Base-by-base conservation (phyloP, 345 rosid species). In the Leavenworthia alabamica region DNA sequence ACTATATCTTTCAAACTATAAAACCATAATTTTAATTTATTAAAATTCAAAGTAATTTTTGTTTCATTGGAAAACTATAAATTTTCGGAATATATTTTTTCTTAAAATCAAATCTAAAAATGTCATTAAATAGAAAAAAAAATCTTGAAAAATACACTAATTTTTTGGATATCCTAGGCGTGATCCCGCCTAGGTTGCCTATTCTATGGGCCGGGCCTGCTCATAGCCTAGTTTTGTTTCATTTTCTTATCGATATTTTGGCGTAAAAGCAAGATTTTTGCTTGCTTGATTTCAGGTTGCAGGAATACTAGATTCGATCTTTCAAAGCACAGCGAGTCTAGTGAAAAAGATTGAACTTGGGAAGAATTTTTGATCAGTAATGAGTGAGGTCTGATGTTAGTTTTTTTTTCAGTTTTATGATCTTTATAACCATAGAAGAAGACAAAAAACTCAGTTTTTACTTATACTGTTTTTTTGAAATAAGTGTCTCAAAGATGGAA, bases 281-380 rank as follows among this genome's bases (percentile, higher is more conserved):
- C 20, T 19, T 27, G 51, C 62, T 57, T 16, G 67, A 47, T 41
- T 54, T 31, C 92, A 90, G 99, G 97, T 94, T 13, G 96, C 96
- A 19, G 97, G 99, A 22, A 88, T 94, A 73, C 16, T 94, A 81
- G 99, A 94, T 75, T 80, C 97, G 29, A 44, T 86, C 66, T 73
- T 86, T 26, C 85, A 90, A 74, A 81, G 77, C 78, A 86, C 99
- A 51, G 49, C 83, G 40, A 82, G 85, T 69, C 3, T 94, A 71
- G 74, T 90, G 76, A 94, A 88, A 70, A 94, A 94, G 36, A 73
- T 94, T 22, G 96, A 94, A 62, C 74, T 88, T 24, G 97, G 99
- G 47, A 90, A 90, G 71, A 80, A 94, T 73, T 75, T 82, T 75
- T 90, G 89, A 90, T 32, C 46, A 23, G 11, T 11, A 27, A 22